Evolutionary conservation across 2,329 filamentous ascomycete species (phyloP).

Genomic region (Sclerotinia spermophila): DNA sequence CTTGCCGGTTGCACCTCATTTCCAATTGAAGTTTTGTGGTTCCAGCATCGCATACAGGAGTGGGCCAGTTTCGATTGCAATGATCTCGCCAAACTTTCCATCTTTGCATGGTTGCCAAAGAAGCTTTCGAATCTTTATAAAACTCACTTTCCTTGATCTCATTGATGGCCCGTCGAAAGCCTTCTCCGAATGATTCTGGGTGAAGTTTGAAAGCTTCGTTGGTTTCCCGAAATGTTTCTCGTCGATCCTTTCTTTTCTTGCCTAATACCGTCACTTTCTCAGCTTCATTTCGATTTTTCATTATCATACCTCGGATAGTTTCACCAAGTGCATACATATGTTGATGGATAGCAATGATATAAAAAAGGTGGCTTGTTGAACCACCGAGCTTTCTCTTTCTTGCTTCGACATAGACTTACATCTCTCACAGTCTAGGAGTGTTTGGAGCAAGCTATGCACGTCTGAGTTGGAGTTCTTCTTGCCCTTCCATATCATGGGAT

Average conservation of each 20-base stretch:
- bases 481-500: too few relatives aligned
- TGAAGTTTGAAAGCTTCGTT: too few relatives aligned
- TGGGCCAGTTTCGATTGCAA: not conserved
- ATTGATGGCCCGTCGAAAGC: not conserved
- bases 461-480: too few relatives aligned
- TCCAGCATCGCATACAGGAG: too few relatives aligned
- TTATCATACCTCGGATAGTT: too few relatives aligned
- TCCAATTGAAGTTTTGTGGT: too few relatives aligned
- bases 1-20: not conserved
- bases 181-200: too few relatives aligned
- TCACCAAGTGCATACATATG: not conserved
- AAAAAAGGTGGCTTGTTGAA: not conserved
- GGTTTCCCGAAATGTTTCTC: too few relatives aligned
- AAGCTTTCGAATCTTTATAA: not conserved
- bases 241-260: not conserved
- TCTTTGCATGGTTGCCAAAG: not conserved
- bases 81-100: not conserved
- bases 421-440: not conserved
- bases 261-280: too few relatives aligned
- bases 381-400: not conserved
- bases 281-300: too few relatives aligned
- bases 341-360: not conserved
- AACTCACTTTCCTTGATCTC: not conserved
- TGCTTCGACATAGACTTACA: not conserved
- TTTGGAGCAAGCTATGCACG: too few relatives aligned